phyloP scores from a whole-genome alignment of 176 grass and related monocot genomes.

The Rhynchospora breviuscula region DNA sequence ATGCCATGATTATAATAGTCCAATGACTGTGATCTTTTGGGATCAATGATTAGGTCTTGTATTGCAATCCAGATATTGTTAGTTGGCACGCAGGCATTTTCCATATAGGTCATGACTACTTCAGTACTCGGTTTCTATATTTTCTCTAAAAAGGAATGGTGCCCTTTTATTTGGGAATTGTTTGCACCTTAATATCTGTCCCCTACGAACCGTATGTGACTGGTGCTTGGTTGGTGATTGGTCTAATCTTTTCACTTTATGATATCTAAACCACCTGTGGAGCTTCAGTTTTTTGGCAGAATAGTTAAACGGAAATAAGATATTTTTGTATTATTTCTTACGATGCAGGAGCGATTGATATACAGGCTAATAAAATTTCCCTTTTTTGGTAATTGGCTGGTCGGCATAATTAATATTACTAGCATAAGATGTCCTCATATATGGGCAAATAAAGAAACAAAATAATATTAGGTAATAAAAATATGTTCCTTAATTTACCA shows the following conservation, averaged over 20 bases:
- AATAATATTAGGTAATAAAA: no score
- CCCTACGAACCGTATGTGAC: not conserved
- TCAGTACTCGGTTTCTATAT: not conserved
- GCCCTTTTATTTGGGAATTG: not conserved
- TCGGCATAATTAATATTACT: no score
- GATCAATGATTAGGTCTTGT: not conserved
- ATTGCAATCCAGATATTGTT: slow-evolving; percentile 5
- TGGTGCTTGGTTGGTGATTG: not conserved
- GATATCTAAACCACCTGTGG: not conserved
- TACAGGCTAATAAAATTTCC: no score
- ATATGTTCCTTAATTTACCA: no score
- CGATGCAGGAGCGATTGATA: no score
- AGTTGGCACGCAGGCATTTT: slow-evolving; percentile 16
- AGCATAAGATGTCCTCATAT: no score
- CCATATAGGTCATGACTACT: not conserved
- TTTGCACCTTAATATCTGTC: not conserved
- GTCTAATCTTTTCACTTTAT: slow-evolving; percentile 2
- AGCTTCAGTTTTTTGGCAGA: not conserved
- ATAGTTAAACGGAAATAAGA: not conserved
- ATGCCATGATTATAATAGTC: not conserved
- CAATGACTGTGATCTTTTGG: not conserved
- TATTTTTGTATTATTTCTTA: not conserved
- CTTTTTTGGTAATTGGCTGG: no score
- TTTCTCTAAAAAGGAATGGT: not conserved
- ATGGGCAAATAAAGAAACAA: no score